phyloP scores from a whole-genome alignment of 1,284 basidiomycete genomes.

The Ceratobasidium sp. region DNA sequence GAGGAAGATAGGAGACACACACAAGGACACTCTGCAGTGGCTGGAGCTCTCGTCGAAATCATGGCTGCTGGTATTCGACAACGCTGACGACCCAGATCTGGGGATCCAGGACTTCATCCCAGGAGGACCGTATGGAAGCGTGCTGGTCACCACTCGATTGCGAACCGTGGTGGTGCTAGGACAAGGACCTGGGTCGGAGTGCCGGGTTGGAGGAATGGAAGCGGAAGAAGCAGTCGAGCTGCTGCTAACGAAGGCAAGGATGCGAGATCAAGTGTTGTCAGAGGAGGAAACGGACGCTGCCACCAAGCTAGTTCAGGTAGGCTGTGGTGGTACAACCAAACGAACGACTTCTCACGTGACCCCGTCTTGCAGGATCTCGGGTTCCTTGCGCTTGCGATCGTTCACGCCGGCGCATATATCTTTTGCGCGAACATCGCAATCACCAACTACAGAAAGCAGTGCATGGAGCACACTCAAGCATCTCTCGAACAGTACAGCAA shows the following conservation, averaged over 20 bases:
- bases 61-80: conserved; percentile 39
- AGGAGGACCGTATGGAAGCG: conserved; percentile 2
- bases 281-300: background rate
- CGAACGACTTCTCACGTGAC: too few relatives aligned
- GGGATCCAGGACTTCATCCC: conserved; percentile 10
- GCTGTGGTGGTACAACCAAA: background rate
- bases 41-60: background rate
- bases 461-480: background rate
- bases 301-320: background rate
- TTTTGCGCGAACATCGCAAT: background rate
- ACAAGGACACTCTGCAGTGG: background rate
- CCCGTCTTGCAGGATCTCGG: background rate
- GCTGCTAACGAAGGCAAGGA: conserved; percentile 3
- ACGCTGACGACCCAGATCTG: conserved; percentile 13
- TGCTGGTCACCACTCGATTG: conserved; percentile 36
- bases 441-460: background rate
- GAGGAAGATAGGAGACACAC: background rate
- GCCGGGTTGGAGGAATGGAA: conserved; percentile 14
- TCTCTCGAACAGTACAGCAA: background rate
- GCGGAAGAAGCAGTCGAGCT: background rate
- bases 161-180: background rate
- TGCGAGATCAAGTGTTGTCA: background rate
- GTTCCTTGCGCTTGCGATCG: conserved; percentile 30
- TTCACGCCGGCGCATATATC: conserved; percentile 38
- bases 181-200: background rate